Evolutionary conservation across 441 rosid species (phyloP).

Genomic region (Brassica hybrid): DNA sequence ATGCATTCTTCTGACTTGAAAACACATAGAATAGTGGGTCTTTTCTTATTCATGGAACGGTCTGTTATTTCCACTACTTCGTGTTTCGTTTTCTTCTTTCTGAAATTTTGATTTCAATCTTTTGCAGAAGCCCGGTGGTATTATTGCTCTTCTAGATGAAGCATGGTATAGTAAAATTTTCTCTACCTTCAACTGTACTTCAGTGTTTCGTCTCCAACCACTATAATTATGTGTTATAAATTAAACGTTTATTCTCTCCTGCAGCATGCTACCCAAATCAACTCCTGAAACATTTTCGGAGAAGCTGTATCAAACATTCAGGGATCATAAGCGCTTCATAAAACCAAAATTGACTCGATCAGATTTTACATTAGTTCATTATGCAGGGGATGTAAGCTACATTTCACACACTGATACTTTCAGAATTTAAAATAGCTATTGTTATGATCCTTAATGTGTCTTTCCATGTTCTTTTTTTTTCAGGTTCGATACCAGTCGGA

Average conservation of each 20-base stretch:
- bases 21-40: not conserved
- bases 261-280: conserved; percentile 81
- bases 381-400: conserved; percentile 74
- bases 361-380: conserved; percentile 70
- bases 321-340: conserved; percentile 66
- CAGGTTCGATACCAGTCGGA: conserved; percentile 80
- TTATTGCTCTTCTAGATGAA: conserved; percentile 79
- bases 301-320: conserved; percentile 77
- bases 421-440: not conserved
- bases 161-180: conserved; percentile 59
- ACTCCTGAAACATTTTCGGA: conserved; percentile 75
- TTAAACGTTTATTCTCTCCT: conserved; percentile 25
- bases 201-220: conserved; percentile 30
- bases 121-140: conserved; percentile 79
- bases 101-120: conserved; percentile 40
- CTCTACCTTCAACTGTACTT: conserved; percentile 25
- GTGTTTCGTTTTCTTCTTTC: not conserved
- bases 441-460: conserved; percentile 26
- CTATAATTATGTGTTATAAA: conserved; percentile 28
- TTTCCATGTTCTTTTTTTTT: conserved; percentile 37
- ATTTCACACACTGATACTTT: conserved; percentile 32
- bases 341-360: conserved; percentile 73
- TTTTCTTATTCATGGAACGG: not conserved
- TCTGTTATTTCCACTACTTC: conserved; percentile 7
- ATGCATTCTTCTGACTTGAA: conserved; percentile 21